phyloP scores from a whole-genome alignment of 1,139 yeast genomes.

The Hemisphaericaspora xylofermentans region DNA sequence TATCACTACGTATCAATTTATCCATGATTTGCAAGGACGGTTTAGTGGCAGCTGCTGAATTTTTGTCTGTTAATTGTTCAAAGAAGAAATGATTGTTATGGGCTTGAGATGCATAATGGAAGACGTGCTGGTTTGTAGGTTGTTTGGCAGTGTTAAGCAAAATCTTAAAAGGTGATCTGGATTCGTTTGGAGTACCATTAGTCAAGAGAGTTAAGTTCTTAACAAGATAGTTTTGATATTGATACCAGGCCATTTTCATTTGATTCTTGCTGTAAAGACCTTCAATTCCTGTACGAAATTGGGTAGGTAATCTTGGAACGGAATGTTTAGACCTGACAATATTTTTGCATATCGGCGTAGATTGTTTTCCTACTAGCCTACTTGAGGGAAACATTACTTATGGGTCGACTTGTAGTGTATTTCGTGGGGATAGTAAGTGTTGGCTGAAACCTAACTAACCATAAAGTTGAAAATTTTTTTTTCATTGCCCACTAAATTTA shows the following conservation, averaged over 20 bases:
- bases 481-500: constrained; percentile 4
- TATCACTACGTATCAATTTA: constrained; percentile 39
- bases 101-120: constrained; percentile 87
- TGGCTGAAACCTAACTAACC: not conserved
- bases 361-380: constrained; percentile 4
- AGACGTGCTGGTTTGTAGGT: constrained; percentile 66
- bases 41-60: constrained; percentile 33
- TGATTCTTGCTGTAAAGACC: constrained; percentile 72
- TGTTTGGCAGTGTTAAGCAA: constrained; percentile 70
- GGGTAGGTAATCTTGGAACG: constrained; percentile 56
- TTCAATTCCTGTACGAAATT: constrained; percentile 50
- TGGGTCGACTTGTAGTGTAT: not conserved
- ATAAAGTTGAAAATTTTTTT: constrained; percentile 1
- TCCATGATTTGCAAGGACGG: constrained; percentile 52
- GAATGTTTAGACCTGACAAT: constrained; percentile 49
- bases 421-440: not conserved
- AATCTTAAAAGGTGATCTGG: constrained; percentile 75
- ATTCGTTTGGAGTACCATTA: constrained; percentile 76
- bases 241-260: constrained; percentile 73
- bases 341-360: constrained; percentile 1
- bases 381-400: constrained; percentile 6
- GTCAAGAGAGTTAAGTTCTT: constrained; percentile 72
- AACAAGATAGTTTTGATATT: constrained; percentile 71
- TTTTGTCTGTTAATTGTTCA: constrained; percentile 53
- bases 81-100: constrained; percentile 91